Evolutionary conservation across 441 rosid genomes (phyloP), one percentile per base, ranked within the genome.

Genomic region (Iberis amara): DNA sequence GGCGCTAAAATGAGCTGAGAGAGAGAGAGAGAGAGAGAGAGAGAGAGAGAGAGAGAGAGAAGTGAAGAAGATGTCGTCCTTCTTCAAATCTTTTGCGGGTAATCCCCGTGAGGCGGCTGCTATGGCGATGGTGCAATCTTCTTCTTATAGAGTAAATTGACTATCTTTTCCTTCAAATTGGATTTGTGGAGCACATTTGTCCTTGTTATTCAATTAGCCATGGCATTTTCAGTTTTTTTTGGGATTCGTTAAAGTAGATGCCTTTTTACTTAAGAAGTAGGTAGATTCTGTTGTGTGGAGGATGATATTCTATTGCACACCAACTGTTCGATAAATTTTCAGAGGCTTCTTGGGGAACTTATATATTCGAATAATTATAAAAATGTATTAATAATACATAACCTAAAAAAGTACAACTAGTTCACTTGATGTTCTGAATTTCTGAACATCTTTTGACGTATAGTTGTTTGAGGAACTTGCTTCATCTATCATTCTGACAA

Each of bases 91-190:
- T 14, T 55, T 83, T 36, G 73, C 82, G 0, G 68, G 70, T 4
- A 75, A 70, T 70, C 66, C 84, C 65, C 76, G 75, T 14, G 71
- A 70, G 40, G 83, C 78, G 59, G 79, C 90, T 66, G 74, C 78
- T 7, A 76, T 79, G 72, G 75, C 86, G 46, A 65, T 78, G 74
- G 69, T 77, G 62, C 87, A 85, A 13, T 62, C 83, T 6, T 79
- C 96, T 61, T 69, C 89, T 61, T 80, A 57, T 50, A 68, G 63
- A 70, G 96, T 85, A 69, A n/a, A n/a, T n/a, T n/a, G n/a, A n/a
- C n/a, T n/a, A n/a, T n/a, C n/a, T n/a, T n/a, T n/a, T n/a, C n/a
- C n/a, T n/a, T n/a, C n/a, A n/a, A n/a, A n/a, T n/a, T n/a, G n/a
- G n/a, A n/a, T n/a, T n/a, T n/a, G n/a, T n/a, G n/a, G n/a, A n/a